Evolutionary conservation across 352 stramenopile species (phyloP), one percentile per base, ranked within the genome.

Genomic region (Phytophthora pisi): DNA sequence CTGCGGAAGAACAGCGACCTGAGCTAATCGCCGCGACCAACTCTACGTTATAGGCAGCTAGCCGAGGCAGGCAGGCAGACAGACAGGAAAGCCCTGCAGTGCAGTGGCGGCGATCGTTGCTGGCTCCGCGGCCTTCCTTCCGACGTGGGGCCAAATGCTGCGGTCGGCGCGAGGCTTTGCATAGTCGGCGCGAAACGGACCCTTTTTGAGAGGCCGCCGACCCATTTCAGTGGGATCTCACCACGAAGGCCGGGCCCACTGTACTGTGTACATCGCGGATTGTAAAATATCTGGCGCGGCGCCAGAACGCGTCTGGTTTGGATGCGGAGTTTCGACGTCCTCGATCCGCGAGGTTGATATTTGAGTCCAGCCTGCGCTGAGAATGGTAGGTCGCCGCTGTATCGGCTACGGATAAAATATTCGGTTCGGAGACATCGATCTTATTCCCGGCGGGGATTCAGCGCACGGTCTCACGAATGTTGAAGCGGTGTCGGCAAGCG

Each of bases 221-320:
- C 40, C 40, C 40, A 46, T 23, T 46, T 46, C 40, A 23, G 40
- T 46, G 40, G 40, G 40, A 46, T 46, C 40, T 46, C 40, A 46
- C 40, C 40, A 46, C 40, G 40, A 46, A 46, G 40, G 40, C 40
- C 15, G 6, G 40, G 15, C 40, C 40, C 40, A 46, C 40, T 46
- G 30, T 34, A 46, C 40, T 46, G 30, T 34, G 34, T 40, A 40
- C 4, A 34, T 34, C 6, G 11, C 36, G 36, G 36, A 43, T n/a
- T 43, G 36, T 43, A 43, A 16, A 13, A 16, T 43, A n/a, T 46
- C 15, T 16, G 40, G 11, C 13, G 40, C 40, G 16, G 40, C 16
- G 40, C 40, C 40, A 46, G 31, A 64, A 57, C 15, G 2, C 9
- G 57, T 64, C 46, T 57, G 18, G 57, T 64, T 57, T 64, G 15